These are phyloP conservation scores for Flaveria brownii DNA, from an alignment of 129 eudicot species.

Conservation along the genomic window DNA sequence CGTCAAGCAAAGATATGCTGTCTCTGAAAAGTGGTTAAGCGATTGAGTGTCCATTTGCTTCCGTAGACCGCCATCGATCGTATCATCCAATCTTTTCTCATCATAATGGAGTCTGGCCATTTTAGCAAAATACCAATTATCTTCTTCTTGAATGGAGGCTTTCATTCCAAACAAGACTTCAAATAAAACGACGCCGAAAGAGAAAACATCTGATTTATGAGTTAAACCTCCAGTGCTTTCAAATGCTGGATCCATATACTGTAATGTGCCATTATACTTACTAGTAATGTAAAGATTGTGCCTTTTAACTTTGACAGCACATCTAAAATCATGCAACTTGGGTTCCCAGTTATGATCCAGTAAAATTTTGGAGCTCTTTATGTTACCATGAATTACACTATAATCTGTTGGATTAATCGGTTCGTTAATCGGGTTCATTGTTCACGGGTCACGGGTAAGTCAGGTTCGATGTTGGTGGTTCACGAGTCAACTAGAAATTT, in stretches of 20 bases:
- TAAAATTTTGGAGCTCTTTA: conserved; percentile 4
- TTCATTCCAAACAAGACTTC: conserved; percentile 9
- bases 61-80: background rate
- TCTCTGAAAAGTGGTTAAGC: background rate
- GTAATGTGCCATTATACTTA: background rate
- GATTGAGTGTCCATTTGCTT: background rate
- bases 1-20: background rate
- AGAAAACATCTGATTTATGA: conserved; percentile 4
- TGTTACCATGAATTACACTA: conserved; percentile 7
- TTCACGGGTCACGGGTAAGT: no score
- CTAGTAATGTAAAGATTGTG: background rate
- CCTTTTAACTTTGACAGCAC: background rate
- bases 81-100: background rate
- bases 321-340: conserved; percentile 12
- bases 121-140: background rate
- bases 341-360: conserved; percentile 1
- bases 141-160: background rate
- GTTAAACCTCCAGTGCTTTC: background rate
- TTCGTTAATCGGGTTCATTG: no score
- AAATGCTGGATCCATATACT: conserved; percentile 4
- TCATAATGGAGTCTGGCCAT: background rate
- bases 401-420: no score
- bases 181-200: conserved; percentile 1
- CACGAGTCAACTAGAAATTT: no score
- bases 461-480: no score